These are phyloP conservation scores for Tarenaya hassleriana DNA, from an alignment of 345 rosid genomes.

Conservation along the genomic window DNA sequence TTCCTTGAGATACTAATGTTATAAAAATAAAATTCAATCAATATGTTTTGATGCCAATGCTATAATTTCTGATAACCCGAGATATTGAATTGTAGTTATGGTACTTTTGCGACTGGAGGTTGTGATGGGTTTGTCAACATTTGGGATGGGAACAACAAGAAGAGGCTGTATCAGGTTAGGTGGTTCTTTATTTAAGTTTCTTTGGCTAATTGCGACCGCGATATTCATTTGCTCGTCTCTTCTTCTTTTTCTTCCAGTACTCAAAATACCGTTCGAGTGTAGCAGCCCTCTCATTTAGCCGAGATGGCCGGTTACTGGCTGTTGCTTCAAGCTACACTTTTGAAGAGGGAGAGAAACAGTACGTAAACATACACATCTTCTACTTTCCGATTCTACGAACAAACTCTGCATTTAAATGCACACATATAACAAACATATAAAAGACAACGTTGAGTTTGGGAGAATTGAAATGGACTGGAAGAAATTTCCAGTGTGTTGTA, in stretches of 20 bases:
- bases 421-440: too few species aligned
- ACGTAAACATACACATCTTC: conserved; percentile 23
- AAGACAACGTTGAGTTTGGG: too few species aligned
- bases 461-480: too few species aligned
- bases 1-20: too few species aligned
- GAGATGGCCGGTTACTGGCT: conserved; percentile 91
- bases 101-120: conserved; percentile 98
- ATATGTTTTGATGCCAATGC: background rate
- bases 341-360: conserved; percentile 97
- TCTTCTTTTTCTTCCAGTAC: conserved; percentile 47
- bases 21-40: too few species aligned
- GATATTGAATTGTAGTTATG: conserved; percentile 54
- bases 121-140: conserved; percentile 96
- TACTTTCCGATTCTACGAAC: background rate
- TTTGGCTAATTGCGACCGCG: background rate
- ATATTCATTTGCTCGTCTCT: too few species aligned
- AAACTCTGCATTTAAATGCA: background rate
- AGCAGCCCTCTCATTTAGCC: conserved; percentile 89
- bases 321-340: conserved; percentile 96
- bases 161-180: conserved; percentile 91
- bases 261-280: conserved; percentile 87
- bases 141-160: conserved; percentile 99
- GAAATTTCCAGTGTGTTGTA: too few species aligned
- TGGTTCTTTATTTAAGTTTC: conserved; percentile 7
- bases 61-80: conserved; percentile 11